Evolutionary conservation across 192 early-diverging fungal species (phyloP), one percentile per base, ranked within the genome.

Genomic region (Haplosporangium gracile): DNA sequence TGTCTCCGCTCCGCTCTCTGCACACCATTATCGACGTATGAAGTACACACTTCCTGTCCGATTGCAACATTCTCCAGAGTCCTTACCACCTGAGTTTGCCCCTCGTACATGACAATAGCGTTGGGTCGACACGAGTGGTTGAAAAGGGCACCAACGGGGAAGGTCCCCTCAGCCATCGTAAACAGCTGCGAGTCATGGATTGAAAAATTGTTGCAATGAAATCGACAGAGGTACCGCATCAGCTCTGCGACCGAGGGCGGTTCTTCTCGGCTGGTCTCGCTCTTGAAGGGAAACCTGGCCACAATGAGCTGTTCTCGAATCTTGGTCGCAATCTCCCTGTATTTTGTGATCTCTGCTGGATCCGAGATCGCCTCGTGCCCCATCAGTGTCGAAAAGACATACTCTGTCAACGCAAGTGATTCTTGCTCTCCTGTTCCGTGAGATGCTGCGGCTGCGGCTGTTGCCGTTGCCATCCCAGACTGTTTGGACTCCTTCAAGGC

Each of bases 61-160:
- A 83, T 36, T 5, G 70, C 72, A 38, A 95, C 89, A 76, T 92
- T 91, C 53, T 91, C 80, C 7, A 94, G 76, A 7, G 92, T 84
- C 26, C 87, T 88, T 26, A 95, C 73, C 10, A 90, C 57, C 80
- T 94, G 93, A 13, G 70, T 65, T 22, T 80, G 82, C 5, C 88
- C 88, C 55, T 90, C 87, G 68, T 93, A 95, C 78, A 92, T 87
- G 4, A 91, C 89, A 42, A 90, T 89, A 32, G 90, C 88, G 76
- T 94, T 94, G 15, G 95, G 94, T 22, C 77, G 83, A 79, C 95
- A 95, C 18, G 94, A 94, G 76, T 95, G 94, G 73, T 95, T 94
- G 57, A 92, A 88, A 18, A 95, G 78, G 7, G 95, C 84, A 5
- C 92, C 94, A 3, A 95, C 60, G 2, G 94, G 94, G 65, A 87